Evolutionary conservation across 345 rosid genomes (phyloP), one percentile per base, ranked within the genome.

Genomic region (Eucalyptus sp.): DNA sequence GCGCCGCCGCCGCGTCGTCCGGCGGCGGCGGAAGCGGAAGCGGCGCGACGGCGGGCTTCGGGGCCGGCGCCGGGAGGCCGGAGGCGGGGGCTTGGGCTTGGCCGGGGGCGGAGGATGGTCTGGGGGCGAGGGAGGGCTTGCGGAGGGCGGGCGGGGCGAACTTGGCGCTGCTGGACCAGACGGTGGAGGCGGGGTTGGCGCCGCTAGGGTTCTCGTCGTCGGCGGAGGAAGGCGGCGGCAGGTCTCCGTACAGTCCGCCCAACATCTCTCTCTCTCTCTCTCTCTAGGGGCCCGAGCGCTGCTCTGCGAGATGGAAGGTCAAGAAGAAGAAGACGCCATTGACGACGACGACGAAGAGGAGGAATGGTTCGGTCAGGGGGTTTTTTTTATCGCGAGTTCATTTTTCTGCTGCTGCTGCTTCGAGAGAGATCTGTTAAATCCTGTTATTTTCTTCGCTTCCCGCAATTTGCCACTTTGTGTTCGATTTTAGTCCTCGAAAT

Each of bases 141-240:
- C 99, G 97, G 87, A 98, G 98, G 29, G 97, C 95, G 2, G 99
- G 93, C 37, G 99, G 99, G 48, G 99, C 99, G 96, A 97, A 96
- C 88, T 96, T 95, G 68, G 97, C 91, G 90, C 93, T 95, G 92
- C 94, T 93, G 31, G 99, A 97, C 99, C 99, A 98, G 31, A 95
- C 97, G 87, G 95, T 89, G 43, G 98, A 86, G 89, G 95, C 10
- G 10, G 93, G 94, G 56, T 92, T 89, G 33, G 86, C 56, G 86
- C 88, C 68, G 44, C 90, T 90, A 60, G 98, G 92, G 86, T 97
- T 96, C 66, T 96, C 97, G 54, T 96, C 98, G 80, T 97, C 99
- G 80, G 95, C 98, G 89, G 93, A 93, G 44, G 94, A 90, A 18
- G 99, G 99, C n/a, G 99, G 99, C 87, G 99, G 99, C 17, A 98